These are phyloP conservation scores for Trichoderma parareesei DNA, from an alignment of 495 filamentous ascomycete genomes.

Conservation along the genomic window DNA sequence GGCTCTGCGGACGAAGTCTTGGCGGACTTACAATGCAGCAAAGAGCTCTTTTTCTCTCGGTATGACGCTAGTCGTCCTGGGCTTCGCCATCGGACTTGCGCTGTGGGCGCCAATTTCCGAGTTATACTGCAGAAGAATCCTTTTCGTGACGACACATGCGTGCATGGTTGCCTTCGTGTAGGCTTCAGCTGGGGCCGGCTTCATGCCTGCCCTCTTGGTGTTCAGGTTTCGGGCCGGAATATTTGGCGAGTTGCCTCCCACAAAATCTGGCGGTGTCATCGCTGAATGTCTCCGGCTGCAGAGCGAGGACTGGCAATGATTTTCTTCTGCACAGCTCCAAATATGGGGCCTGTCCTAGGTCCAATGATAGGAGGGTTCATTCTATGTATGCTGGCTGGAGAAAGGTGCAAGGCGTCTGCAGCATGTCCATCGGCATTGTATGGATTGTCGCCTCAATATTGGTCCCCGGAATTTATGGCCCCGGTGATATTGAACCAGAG, in stretches of 20 bases:
- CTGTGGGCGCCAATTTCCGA: constrained; percentile 34
- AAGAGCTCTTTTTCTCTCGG: constrained; percentile 32
- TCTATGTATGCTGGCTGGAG: constrained; percentile 48
- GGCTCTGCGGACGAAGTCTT: constrained; percentile 26
- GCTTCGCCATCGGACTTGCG: constrained; percentile 40
- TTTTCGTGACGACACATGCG: constrained; percentile 47
- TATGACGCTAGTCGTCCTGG: constrained; percentile 38
- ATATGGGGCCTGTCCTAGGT: constrained; percentile 44
- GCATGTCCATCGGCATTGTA: constrained; percentile 46
- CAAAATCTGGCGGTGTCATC: constrained; percentile 69
- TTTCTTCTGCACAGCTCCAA: too few species aligned
- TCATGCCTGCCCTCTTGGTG: constrained; percentile 57
- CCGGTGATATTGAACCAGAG: constrained; percentile 54
- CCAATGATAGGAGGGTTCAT: constrained; percentile 57
- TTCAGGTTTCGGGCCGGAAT: constrained; percentile 69
- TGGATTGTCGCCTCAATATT: constrained; percentile 48
- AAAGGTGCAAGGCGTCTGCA: constrained; percentile 41
- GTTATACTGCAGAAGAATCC: constrained; percentile 52
- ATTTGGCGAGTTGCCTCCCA: constrained; percentile 68
- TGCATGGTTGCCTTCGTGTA: constrained; percentile 48
- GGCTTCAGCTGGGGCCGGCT: constrained; percentile 43
- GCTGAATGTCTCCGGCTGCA: constrained; percentile 65
- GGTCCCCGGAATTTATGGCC: constrained; percentile 67
- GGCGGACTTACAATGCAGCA: constrained; percentile 29
- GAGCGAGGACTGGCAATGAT: constrained; percentile 63